These are phyloP conservation scores for Candida adriatica DNA, from an alignment of 805 yeast species.

Conservation along the genomic window DNA sequence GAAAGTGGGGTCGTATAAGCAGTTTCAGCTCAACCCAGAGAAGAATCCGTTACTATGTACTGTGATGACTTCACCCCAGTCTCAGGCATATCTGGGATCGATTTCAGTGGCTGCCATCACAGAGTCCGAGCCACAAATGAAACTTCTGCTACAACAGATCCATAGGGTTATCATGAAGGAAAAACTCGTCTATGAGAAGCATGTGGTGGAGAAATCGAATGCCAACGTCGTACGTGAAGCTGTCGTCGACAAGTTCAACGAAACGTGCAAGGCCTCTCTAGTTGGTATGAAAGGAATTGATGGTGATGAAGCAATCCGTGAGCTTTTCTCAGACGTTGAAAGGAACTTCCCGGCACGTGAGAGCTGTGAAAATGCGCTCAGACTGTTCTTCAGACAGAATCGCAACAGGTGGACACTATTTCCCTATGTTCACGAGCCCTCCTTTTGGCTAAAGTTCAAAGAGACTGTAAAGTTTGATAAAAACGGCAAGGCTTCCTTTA, in stretches of 20 bases:
- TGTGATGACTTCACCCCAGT: conserved; percentile 9
- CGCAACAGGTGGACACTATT: conserved; percentile 7
- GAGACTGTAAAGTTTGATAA: conserved; percentile 1
- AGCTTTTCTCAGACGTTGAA: conserved; percentile 8
- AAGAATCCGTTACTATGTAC: conserved; percentile 14
- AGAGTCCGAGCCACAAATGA: conserved; percentile 12
- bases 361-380: conserved; percentile 1
- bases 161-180: conserved; percentile 10
- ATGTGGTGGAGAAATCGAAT: background rate
- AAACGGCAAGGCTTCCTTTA: conserved; percentile 5
- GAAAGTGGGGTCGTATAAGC: conserved; percentile 4
- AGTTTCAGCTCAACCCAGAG: conserved; percentile 13
- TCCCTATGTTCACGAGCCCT: conserved; percentile 9
- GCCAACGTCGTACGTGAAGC: conserved; percentile 2
- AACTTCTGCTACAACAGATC: conserved; percentile 9
- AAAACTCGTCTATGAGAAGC: conserved; percentile 4
- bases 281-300: conserved; percentile 6
- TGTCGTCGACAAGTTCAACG: too few species aligned
- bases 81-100: conserved; percentile 13
- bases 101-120: conserved; percentile 14
- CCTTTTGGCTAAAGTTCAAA: conserved; percentile 3
- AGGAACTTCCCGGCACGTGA: conserved; percentile 5
- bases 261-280: conserved; percentile 7
- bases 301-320: conserved; percentile 6
- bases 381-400: conserved; percentile 9